phyloP scores from a whole-genome alignment of 768 basidiomycete genomes.

The Panellus pusillus region DNA sequence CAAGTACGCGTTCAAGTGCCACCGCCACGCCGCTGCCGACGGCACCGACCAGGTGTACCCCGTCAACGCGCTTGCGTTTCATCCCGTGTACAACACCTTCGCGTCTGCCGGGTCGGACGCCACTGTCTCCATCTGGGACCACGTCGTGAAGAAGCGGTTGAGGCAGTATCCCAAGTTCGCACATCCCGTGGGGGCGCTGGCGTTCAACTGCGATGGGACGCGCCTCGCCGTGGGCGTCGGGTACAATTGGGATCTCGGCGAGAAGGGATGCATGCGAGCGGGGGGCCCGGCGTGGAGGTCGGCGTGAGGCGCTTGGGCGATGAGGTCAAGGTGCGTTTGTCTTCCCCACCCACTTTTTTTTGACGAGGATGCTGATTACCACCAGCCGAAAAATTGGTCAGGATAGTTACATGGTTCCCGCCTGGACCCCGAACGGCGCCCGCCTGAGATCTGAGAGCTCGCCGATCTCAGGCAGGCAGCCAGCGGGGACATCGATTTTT shows the following conservation, averaged over 20 bases:
- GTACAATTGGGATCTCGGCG: constrained; percentile 90
- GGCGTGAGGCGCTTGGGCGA: constrained; percentile 67
- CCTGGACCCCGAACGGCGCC: constrained; percentile 11
- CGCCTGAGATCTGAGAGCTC: constrained; percentile 10
- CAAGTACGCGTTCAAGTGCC: constrained; percentile 97
- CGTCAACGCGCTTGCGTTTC: constrained; percentile 93
- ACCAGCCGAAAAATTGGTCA: constrained; percentile 36
- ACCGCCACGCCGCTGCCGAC: constrained; percentile 84
- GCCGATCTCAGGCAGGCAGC: constrained; percentile 11
- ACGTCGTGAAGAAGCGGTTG: constrained; percentile 92
- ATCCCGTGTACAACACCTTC: constrained; percentile 91
- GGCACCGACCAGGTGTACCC: constrained; percentile 97
- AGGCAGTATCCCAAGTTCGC: constrained; percentile 85
- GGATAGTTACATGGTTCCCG: too few relatives aligned
- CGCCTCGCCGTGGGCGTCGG: constrained; percentile 82
- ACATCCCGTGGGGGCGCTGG: constrained; percentile 71
- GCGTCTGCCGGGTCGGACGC: constrained; percentile 95
- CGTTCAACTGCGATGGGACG: constrained; percentile 82
- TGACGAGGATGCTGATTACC: too few relatives aligned
- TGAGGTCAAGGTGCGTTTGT: constrained; percentile 77
- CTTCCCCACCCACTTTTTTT: too few relatives aligned
- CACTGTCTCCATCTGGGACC: constrained; percentile 96
- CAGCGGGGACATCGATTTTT: constrained; percentile 15
- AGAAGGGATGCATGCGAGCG: constrained; percentile 53
- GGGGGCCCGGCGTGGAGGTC: constrained; percentile 60